Evolutionary conservation across 176 grass and related monocot genomes (phyloP).

Genomic region (Cymbopogon citratus): DNA sequence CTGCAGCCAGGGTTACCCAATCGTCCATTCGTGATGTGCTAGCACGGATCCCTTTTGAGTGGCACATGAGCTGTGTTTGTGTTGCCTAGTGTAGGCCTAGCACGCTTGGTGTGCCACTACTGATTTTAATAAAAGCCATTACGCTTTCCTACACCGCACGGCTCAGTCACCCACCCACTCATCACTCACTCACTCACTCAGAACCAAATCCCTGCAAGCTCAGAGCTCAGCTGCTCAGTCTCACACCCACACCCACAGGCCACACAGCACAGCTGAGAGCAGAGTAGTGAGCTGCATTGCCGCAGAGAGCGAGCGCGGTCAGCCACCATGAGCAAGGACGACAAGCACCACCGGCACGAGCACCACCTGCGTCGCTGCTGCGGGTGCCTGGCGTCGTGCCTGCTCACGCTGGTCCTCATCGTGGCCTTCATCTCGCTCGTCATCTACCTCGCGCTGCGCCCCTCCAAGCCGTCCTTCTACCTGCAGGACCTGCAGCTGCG

Average conservation of each 20-base stretch:
- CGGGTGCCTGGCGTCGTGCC: slow-evolving; percentile 34
- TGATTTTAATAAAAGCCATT: slow-evolving; percentile 36
- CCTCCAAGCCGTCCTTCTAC: slow-evolving; percentile 64
- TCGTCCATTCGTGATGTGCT: not conserved
- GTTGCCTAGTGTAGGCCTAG: not conserved
- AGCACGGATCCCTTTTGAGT: not conserved
- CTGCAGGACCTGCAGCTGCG: slow-evolving; percentile 55
- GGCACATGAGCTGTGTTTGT: not conserved
- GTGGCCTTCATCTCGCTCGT: slow-evolving; percentile 40
- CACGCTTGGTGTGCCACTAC: slow-evolving; percentile 7
- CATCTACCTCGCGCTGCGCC: slow-evolving; percentile 62
- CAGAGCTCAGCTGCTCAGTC: not conserved
- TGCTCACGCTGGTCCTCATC: slow-evolving; percentile 40
- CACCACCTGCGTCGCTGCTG: slow-evolving; percentile 33
- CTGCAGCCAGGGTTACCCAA: not conserved
- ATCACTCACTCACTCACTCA: not conserved
- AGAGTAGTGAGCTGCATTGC: not conserved
- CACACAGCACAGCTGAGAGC: not conserved
- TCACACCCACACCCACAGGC: not conserved
- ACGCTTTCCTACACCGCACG: not conserved
- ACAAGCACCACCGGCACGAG: slow-evolving; percentile 22
- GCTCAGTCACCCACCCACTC: not conserved
- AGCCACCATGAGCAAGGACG: slow-evolving; percentile 34
- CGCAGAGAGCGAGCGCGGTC: not conserved
- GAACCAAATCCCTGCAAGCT: not conserved